Evolutionary conservation across 768 basidiomycete genomes (phyloP), one percentile per base, ranked within the genome.

Genomic region (Astraeus odoratus): DNA sequence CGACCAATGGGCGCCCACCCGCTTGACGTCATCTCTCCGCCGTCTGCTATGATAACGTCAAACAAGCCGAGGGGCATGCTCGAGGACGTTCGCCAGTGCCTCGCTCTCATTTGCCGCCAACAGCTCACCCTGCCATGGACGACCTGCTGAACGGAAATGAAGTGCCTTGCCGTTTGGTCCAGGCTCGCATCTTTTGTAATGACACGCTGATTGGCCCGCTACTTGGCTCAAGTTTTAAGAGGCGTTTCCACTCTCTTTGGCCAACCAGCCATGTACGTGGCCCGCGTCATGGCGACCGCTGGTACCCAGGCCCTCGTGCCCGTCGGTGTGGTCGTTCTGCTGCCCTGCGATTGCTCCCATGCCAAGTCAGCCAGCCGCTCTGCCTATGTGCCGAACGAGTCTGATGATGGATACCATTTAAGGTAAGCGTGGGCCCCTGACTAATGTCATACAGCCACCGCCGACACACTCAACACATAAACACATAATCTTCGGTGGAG

Each of bases 21-120:
- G 37, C 25, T 39, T 39, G 37, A 39, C 37, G 37, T 39, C 37
- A 39, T 39, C 16, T 8, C n/a, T n/a, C n/a, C n/a, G n/a, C n/a
- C n/a, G n/a, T n/a, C n/a, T n/a, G n/a, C n/a, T n/a, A n/a, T n/a
- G n/a, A n/a, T n/a, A n/a, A n/a, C n/a, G n/a, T n/a, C 40, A 25
- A 42, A 27, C 9, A 18, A 26, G 3, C 7, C 19, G n/a, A 10
- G n/a, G 12, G 33, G 7, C 23, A n/a, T n/a, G 6, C 10, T 36
- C 22, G n/a, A 20, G 20, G 31, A 34, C 19, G 29, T 31, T 15
- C 27, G 8, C 19, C 19, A 13, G 26, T 16, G 18, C 26, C 20
- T 8, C 10, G 5, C 20, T 1, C 5, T 16, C 16, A 29, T 7
- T 41, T 42, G 26, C 19, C 3, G 12, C 13, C 9, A 7, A 39